Evolutionary conservation across 1,284 basidiomycete genomes (phyloP).

Genomic region (Melampsora larici-populina): DNA sequence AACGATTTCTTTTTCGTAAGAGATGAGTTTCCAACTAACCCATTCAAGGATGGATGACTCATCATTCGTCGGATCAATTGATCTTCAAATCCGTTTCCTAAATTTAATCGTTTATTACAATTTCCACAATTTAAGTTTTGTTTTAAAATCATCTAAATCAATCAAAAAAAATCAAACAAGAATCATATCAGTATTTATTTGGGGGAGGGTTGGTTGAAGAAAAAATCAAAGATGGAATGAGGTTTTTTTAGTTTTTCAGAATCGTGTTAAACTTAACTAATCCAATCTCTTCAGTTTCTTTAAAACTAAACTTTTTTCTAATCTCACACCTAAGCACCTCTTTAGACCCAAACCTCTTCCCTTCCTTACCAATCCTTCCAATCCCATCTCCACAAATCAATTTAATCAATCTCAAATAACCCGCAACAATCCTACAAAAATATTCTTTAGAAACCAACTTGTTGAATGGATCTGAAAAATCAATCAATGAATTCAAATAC

Average conservation of each 20-base stretch:
- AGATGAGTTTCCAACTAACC: conserved; percentile 5
- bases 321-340: background rate
- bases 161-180: no score
- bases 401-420: background rate
- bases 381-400: no score
- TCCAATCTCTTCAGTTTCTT: background rate
- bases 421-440: background rate
- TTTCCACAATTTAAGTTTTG: conserved; percentile 17
- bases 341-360: no score
- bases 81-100: conserved; percentile 2
- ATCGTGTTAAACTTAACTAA: background rate
- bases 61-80: background rate
- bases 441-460: background rate
- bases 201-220: no score
- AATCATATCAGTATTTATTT: no score
- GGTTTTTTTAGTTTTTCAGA: background rate
- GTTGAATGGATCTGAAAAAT: background rate
- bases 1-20: conserved; percentile 17
- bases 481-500: conserved; percentile 22
- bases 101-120: conserved; percentile 25
- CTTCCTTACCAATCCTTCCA: no score
- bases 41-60: background rate
- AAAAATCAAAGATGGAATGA: no score
- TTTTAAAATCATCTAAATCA: conserved; percentile 26
- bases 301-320: background rate